These are phyloP conservation scores for Olyra latifolia DNA, from an alignment of 176 grass and related monocot genomes.

Conservation along the genomic window DNA sequence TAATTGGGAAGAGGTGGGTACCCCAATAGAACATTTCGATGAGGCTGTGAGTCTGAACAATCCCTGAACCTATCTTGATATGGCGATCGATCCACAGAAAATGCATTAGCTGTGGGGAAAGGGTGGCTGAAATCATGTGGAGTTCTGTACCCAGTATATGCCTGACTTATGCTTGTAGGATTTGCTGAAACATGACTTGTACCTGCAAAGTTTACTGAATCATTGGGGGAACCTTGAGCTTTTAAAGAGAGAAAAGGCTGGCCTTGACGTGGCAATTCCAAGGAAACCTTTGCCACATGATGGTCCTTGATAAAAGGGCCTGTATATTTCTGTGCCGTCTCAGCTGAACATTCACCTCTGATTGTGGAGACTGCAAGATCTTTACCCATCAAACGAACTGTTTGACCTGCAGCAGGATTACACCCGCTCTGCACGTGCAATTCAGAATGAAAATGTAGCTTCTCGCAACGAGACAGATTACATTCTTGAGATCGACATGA, in stretches of 20 bases:
- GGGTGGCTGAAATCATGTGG: slow-evolving; percentile 13
- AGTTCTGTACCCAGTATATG: slow-evolving; percentile 30
- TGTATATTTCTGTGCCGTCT: slow-evolving; percentile 17
- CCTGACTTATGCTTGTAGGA: slow-evolving; percentile 23
- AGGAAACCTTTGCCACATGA: slow-evolving; percentile 26
- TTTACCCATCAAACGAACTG: slow-evolving; percentile 68
- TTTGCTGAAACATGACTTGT: slow-evolving; percentile 13
- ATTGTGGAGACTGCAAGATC: slow-evolving; percentile 45
- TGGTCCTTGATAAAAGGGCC: slow-evolving; percentile 9
- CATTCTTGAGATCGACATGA: background rate
- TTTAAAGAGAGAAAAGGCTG: slow-evolving; percentile 46
- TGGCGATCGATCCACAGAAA: slow-evolving; percentile 34
- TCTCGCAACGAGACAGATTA: slow-evolving; percentile 21
- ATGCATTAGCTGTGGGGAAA: slow-evolving; percentile 16
- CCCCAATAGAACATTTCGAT: slow-evolving; percentile 23
- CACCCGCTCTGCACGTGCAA: slow-evolving; percentile 21
- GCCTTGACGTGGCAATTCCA: slow-evolving; percentile 39
- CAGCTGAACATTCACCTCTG: slow-evolving; percentile 26
- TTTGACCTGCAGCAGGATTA: slow-evolving; percentile 36
- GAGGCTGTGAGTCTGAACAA: slow-evolving; percentile 2
- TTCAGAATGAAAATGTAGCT: slow-evolving; percentile 26
- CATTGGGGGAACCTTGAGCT: slow-evolving; percentile 22
- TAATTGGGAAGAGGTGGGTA: slow-evolving; percentile 32
- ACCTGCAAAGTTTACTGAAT: slow-evolving; percentile 28
- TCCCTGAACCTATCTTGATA: slow-evolving; percentile 21